Evolutionary conservation across 495 filamentous ascomycete species (phyloP).

Genomic region (Penicillium fimorum): DNA sequence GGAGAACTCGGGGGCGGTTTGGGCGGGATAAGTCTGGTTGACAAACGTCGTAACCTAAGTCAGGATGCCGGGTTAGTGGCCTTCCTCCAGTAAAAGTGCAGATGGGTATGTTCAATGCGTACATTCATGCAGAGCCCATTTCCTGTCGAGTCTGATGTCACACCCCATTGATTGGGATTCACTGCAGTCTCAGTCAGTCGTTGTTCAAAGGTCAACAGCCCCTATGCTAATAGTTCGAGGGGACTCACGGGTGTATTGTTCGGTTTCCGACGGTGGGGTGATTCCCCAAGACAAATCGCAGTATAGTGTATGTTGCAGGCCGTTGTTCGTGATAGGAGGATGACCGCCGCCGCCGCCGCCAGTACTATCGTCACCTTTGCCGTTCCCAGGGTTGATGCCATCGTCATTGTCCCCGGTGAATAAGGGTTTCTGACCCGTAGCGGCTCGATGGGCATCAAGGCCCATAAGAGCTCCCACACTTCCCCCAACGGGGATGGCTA

Average conservation of each 20-base stretch:
- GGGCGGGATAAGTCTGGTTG: conserved; percentile 35
- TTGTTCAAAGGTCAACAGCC: neutral
- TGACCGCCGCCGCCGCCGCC: conserved; percentile 8
- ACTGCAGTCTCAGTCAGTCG: conserved; percentile 19
- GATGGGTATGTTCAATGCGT: conserved; percentile 7
- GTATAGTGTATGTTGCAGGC: conserved; percentile 18
- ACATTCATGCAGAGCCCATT: conserved; percentile 33
- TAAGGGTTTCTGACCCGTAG: conserved; percentile 27
- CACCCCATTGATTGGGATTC: conserved; percentile 38
- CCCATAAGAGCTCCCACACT: conserved; percentile 39
- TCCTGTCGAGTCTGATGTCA: conserved; percentile 6
- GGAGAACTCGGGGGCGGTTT: conserved; percentile 36
- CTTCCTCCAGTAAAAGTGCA: neutral
- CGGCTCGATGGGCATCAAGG: conserved; percentile 37
- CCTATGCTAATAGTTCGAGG: neutral
- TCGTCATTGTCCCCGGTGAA: conserved; percentile 19
- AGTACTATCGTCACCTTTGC: conserved; percentile 2
- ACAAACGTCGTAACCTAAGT: conserved; percentile 34
- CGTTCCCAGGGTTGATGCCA: neutral
- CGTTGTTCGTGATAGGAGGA: conserved; percentile 14
- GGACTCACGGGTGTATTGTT: conserved; percentile 28
- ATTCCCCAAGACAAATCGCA: conserved; percentile 29
- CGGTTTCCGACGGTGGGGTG: conserved; percentile 21
- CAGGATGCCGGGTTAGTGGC: neutral
- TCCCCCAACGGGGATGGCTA: conserved; percentile 40